Base-by-base conservation (phyloP, 495 filamentous ascomycete species). In the Aspergillus egyptiacus region DNA sequence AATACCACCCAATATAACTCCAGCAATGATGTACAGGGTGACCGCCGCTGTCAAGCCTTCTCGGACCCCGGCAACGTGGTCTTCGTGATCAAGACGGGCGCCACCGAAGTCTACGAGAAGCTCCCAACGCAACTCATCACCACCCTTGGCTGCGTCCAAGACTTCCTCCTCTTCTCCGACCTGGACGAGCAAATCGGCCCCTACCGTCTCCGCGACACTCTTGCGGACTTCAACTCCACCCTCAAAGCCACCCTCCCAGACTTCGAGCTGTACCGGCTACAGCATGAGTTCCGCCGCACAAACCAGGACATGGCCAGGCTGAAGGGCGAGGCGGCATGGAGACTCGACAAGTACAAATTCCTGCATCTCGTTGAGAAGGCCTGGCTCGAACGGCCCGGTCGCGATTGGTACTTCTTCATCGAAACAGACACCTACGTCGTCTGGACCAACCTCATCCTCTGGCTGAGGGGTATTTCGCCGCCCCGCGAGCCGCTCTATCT, bases 271-370 rank as follows among this genome's bases (percentile, higher is more conserved):
- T 82, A 83, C 57, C 67, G 63, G 10, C 61, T 68, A 32, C 56
- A 73, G 38, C 72, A 78, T 55, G 58, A 70, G 47, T 59, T 61
- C 52, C 67, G 75, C 40, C 64, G 65, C 18, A 63, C 42, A 34
- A 72, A 70, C 52, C 69, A 65, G 56, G 62, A 59, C 34, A 28
- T 57, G 27, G 37, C 51, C 2, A 22, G 34, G 2, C 30, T 54
- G 9, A 54, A 54, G 37, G 45, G 51, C 22, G 15, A 40, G 9
- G 17, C 31, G 8, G 51, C 51, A 13, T 84, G 79, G 78, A 65
- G 58, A 35, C 58, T 80, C 38, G 79, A 84, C 59, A 80, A 78
- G 54, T 82, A 77, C 65, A 84, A 82, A 64, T 82, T 82, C 57
- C 62, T 84, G 9, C 74, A 76, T 14, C 75, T 77, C 61, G 67